Evolutionary conservation across 176 grass and related monocot species (phyloP), one percentile per base, ranked within the genome.

Genomic region (Phyllostachys edulis): DNA sequence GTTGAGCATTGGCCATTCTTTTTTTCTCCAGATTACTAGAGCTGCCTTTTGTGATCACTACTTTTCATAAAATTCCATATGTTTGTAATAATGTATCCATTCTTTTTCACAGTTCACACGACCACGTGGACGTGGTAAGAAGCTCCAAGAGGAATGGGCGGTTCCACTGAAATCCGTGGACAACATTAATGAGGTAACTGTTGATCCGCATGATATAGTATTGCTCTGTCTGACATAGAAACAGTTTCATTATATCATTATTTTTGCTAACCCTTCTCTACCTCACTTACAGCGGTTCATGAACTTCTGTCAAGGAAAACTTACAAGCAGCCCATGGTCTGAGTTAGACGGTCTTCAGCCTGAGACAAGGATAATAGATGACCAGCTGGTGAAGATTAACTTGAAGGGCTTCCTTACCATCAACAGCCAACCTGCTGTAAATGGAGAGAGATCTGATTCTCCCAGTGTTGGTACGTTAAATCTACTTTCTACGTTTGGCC

Each of bases 371-470:
- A 93, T 97, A 84, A 97, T 97, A 50, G 85, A 93, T 16, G 89
- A 92, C 45, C 68, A 94, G 39, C 80, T 97, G 11, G 91, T 81
- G 70, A 88, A 92, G 75, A 85, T 97, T 84, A 97, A 94, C 85
- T 85, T 83, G 55, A 92, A 94, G 75, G 94, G 91, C 50, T 97
- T 93, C 81, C 94, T 97, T 84, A 97, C 94, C 70, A 97, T 97
- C 67, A 97, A 97, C 76, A 97, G 94, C 70, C 94, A 97, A 78
- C 94, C 94, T 86, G 71, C 91, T 63, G 76, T 94, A 44, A 93
- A 97, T 82, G 94, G 87, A 85, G 94, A 92, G 64, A 93, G 77
- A 77, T 97, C 94, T 39, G 89, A 97, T 20, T 92, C 91, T 63
- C 85, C 85, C 51, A 83, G 86, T 76, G 89, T 97, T 62, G 94